Evolutionary conservation across 108 stramenopile genomes (phyloP).

Genomic region (Ochromonas danica): DNA sequence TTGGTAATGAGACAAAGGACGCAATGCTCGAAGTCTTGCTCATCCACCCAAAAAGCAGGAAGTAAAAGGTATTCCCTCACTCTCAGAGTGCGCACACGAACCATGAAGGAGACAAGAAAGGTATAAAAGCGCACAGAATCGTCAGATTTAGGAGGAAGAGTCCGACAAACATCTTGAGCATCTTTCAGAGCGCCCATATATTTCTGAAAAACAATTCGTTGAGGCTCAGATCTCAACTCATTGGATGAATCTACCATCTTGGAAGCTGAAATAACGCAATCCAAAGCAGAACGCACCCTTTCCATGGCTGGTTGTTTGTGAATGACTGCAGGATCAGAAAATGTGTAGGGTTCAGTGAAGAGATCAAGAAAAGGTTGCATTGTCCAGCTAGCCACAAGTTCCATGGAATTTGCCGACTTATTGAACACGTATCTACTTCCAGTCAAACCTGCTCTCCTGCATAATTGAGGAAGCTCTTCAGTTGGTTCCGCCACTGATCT

Average conservation of each 20-base stretch:
- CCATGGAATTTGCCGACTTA: neutral
- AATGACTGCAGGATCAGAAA: too few species aligned
- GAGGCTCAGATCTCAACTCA: too few species aligned
- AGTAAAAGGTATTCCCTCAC: neutral
- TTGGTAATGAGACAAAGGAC: neutral
- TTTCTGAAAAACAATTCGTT: too few species aligned
- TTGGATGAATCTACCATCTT: too few species aligned
- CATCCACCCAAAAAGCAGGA: neutral
- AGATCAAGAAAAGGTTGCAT: neutral
- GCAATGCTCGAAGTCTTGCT: neutral
- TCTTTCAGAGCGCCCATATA: neutral
- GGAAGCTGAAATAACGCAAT: too few species aligned
- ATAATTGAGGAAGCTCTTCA: neutral
- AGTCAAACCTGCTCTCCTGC: neutral
- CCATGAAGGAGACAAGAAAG: constrained; percentile 2
- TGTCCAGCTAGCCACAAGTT: neutral
- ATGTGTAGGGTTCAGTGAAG: neutral
- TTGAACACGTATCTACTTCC: neutral
- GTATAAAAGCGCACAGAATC: neutral
- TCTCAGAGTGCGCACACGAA: neutral
- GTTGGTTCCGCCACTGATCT: neutral
- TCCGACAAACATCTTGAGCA: neutral
- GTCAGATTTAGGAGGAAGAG: neutral
- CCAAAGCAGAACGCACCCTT: too few species aligned
- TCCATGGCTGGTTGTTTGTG: too few species aligned